These are phyloP conservation scores for Fusarium sp. DNA, from an alignment of 2,329 filamentous ascomycete species.

Conservation along the genomic window DNA sequence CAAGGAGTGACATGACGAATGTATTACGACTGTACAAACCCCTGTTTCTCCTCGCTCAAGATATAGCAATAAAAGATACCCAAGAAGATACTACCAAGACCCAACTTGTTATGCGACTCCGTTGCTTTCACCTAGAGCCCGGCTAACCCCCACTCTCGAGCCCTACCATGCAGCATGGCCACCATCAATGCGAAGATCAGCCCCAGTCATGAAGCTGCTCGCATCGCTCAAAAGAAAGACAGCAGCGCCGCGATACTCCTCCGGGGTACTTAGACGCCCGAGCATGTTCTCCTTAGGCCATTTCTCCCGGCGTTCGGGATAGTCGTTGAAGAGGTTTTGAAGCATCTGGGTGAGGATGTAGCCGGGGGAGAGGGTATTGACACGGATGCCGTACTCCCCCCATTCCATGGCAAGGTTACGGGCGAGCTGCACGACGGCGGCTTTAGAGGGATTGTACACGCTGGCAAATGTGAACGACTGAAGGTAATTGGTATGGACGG, in stretches of 20 bases:
- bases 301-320: conserved; percentile 72
- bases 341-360: conserved; percentile 89
- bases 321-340: conserved; percentile 78
- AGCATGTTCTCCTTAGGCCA: conserved; percentile 93
- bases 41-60: conserved; percentile 24
- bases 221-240: conserved; percentile 80
- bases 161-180: conserved; percentile 71
- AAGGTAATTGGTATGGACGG: background rate
- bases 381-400: conserved; percentile 77
- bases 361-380: conserved; percentile 84
- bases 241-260: conserved; percentile 78
- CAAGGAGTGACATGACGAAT: conserved; percentile 7
- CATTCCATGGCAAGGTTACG: conserved; percentile 79
- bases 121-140: background rate
- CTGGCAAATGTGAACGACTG: conserved; percentile 46
- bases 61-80: conserved; percentile 23
- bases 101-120: conserved; percentile 1
- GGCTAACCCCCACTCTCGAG: too few relatives aligned
- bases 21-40: conserved; percentile 29
- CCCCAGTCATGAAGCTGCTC: conserved; percentile 79
- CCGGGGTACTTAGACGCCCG: conserved; percentile 71
- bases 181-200: conserved; percentile 76
- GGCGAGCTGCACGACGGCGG: conserved; percentile 76
- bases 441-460: conserved; percentile 82
- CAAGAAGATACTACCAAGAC: conserved; percentile 7